Evolutionary conservation across 495 filamentous ascomycete genomes (phyloP), one percentile per base, ranked within the genome.

Genomic region (Hypoxylon cercidicola): DNA sequence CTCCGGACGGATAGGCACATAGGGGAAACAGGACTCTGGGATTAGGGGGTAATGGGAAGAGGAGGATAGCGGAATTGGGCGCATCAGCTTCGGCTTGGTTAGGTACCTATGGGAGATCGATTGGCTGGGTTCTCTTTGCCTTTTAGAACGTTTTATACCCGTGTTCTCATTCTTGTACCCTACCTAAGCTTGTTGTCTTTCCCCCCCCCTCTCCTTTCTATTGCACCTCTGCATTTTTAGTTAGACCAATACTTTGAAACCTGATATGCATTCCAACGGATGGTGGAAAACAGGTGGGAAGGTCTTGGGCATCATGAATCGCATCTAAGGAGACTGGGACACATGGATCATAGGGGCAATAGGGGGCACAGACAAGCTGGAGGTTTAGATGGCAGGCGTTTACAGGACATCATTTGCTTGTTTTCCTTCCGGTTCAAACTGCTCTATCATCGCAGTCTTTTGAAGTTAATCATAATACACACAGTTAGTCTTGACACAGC

Each of bases 81-180:
- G 39, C 9, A 13, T 39, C 44, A 20, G 44, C 15, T 47, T 23
- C 7, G 18, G 40, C 40, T 19, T 43, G 40, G 40, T 4, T 39
- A 13, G n/a, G 5, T 41, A 41, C 25, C 7, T 28, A 28, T 28
- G 25, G 13, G 12, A 16, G 45, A 48, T 32, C 25, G 23, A 25
- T 16, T 9, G 52, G 35, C 20, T 56, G 34, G 43, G 23, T 54
- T 46, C 18, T 46, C 21, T 62, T 68, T 51, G 25, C 20, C 41
- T 18, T 40, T 46, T 48, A 55, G 55, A 63, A 39, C 60, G 44
- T 63, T 68, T 68, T 68, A 68, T 68, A 68, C 65, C 65, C 65
- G 50, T 55, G 41, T 59, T 60, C 44, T 32, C 34, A 59, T 60
- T 60, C 23, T 50, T 68, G 64, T 68, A 68, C 37, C 20, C 35